Percentiles rank a stretch among this genome's conserved stretches.
Evolutionary conservation across 2,329 filamentous ascomycete genomes (phyloP).

Genomic region (Trichoderma koningii): DNA sequence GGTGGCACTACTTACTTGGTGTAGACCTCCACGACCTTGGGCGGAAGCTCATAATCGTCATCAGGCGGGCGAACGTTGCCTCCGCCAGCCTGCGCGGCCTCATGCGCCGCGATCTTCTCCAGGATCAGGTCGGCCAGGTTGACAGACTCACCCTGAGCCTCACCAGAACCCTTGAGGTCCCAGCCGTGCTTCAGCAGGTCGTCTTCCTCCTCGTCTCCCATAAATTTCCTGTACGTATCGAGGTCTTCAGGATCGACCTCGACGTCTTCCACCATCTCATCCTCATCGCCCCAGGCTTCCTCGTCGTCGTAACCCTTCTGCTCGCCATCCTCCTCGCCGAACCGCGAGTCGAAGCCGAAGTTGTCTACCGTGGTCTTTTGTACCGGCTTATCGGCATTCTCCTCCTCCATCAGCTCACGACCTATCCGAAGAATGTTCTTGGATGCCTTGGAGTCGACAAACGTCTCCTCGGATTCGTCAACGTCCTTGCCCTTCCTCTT

Average conservation of each 20-base stretch:
- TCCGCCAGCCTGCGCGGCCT: constrained; percentile 62
- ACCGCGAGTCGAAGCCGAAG: constrained; percentile 81
- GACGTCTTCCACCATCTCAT: constrained; percentile 68
- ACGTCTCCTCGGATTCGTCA: constrained; percentile 65
- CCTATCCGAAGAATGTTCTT: constrained; percentile 87
- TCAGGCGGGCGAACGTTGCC: constrained; percentile 59
- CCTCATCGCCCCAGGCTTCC: constrained; percentile 77
- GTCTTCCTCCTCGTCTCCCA: constrained; percentile 72
- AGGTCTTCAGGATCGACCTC: constrained; percentile 89
- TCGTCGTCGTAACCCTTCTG: constrained; percentile 52
- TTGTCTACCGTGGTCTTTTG: constrained; percentile 48
- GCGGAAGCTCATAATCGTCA: constrained; percentile 82
- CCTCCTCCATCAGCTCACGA: constrained; percentile 84
- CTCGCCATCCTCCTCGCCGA: constrained; percentile 58
- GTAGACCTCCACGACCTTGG: constrained; percentile 92
- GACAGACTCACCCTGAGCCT: constrained; percentile 58
- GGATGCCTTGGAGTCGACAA: constrained; percentile 85
- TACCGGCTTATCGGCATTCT: constrained; percentile 48
- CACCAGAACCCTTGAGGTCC: constrained; percentile 50
- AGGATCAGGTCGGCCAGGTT: constrained; percentile 93
- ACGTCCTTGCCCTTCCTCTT: constrained; percentile 68
- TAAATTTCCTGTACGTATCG: constrained; percentile 87
- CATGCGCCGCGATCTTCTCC: constrained; percentile 89
- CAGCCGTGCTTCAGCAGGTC: constrained; percentile 70
- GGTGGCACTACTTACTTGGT: constrained; percentile 63